Evolutionary conservation across 2,329 filamentous ascomycete genomes (phyloP), one percentile per base, ranked within the genome.

Genomic region (Phoma sp.): DNA sequence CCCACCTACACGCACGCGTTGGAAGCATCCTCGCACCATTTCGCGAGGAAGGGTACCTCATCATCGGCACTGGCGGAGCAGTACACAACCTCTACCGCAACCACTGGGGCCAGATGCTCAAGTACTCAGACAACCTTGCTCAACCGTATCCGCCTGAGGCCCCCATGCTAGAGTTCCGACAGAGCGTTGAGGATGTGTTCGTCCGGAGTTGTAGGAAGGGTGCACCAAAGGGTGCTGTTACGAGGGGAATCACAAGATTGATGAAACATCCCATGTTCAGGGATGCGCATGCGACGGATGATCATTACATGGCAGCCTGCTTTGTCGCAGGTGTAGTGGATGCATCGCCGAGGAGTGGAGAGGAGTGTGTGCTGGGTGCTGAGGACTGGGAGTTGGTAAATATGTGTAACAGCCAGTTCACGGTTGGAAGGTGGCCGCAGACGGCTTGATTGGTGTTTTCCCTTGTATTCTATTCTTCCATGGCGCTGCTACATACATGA

Each of bases 31-130:
- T 89, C 5, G 80, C 84, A 0, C 80, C 81, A 0, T 77, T 89
- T 4, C 78, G 86, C 2, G 67, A 76, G 25, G 78, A 84, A 66
- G 79, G 77, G 35, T 82, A 84, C 62, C 80, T 90, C 1, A 73
- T 90, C 46, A 82, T 83, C 43, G 81, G 78, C 32, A 82, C 80
- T 0, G 84, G 88, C 15, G 88, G 88, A 32, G 83, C 87, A 0
- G 87, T 90, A 0, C 88, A 90, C 72, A 90, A 90, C 62, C 79
- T 90, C 1, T 90, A 87, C 69, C 83, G 87, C 17, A 90, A 90
- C 68, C 69, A 79, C 37, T 90, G 86, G 87, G 74, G 66, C 0
- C 85, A 85, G 0, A 90, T 90, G 84, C 65, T 90, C 15, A 76
- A 71, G n/a, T 83, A 85, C 69, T 76, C 80, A 8, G 85, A 88